Evolutionary conservation across 306 rosid genomes (phyloP), one percentile per base, ranked within the genome.

Genomic region (Potentilla sterilis): DNA sequence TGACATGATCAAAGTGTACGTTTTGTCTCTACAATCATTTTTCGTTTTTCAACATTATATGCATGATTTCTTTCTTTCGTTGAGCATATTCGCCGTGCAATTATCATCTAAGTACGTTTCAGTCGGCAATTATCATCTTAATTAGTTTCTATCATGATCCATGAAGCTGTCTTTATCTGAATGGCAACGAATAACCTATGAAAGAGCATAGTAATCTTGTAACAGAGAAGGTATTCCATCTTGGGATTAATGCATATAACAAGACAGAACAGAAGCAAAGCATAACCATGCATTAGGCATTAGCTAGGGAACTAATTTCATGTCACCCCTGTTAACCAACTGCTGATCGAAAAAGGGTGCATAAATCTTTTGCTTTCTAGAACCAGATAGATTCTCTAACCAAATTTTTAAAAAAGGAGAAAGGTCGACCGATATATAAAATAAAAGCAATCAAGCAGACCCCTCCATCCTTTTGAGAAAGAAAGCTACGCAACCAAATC

Each of bases 241-340:
- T 51, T 51, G 21, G 18, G 9, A 51, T 2, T 18, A 6, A 2
- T 16, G 57, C 61, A 54, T 54, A 52, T 52, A 2, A 61, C 12
- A 32, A 61, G 67, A 62, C 67, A 62, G 67, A 62, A 34, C 67
- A 62, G 67, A 37, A 64, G 69, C 46, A 64, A 64, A 64, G 12
- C 11, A 63, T 63, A 34, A 64, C 46, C 22, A 15, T 35, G 7
- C 4, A 28, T 3, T 21, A 28, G 21, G 11, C 22, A 52, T 16
- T 37, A 37, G 22, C 11, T 16, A 58, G 1, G 63, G 22, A 28
- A 28, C 18, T 12, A 61, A 21, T 61, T 37, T 64, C 15, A 64
- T 64, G 46, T 4, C 22, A 8, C n/a, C 46, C 44, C 37, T 37
- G 7, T 37, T 37, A 37, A 35, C 24, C 44, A 64, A 35, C 22